Conservation (phyloP, 2,329 filamentous ascomycete genomes). For the Cryphonectria japonica region DNA sequence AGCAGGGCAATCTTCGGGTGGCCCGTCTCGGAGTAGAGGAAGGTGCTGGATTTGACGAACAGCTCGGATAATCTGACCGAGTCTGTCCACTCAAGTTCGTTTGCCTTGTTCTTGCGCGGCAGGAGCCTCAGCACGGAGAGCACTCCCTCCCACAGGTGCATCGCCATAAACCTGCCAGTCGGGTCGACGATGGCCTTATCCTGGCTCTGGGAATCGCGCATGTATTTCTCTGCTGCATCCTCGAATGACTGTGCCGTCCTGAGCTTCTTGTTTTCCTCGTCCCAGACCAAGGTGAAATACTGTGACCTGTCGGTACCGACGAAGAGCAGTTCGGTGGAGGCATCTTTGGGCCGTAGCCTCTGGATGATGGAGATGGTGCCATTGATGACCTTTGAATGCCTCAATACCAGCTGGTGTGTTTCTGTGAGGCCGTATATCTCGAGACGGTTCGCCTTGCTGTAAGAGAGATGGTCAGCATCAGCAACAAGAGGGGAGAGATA, state of each 20-base stretch:
- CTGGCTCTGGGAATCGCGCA: slow-evolving; percentile 79
- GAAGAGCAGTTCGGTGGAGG: slow-evolving; percentile 82
- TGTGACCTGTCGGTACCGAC: slow-evolving; percentile 87
- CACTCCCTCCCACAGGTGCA: slow-evolving; percentile 65
- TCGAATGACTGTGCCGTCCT: slow-evolving; percentile 56
- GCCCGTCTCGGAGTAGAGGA: slow-evolving; percentile 61
- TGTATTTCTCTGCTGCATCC: slow-evolving; percentile 60
- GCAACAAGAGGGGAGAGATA: neutral
- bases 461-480: slow-evolving; percentile 36
- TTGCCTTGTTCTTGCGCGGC: slow-evolving; percentile 48
- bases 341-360: slow-evolving; percentile 74
- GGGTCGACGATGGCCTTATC: slow-evolving; percentile 86
- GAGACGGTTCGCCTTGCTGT: slow-evolving; percentile 80
- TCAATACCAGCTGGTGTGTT: slow-evolving; percentile 63
- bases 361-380: slow-evolving; percentile 87
- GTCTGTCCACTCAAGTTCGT: slow-evolving; percentile 53
- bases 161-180: slow-evolving; percentile 62
- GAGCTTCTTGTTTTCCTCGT: slow-evolving; percentile 57
- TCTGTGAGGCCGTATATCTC: slow-evolving; percentile 77
- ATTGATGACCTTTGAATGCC: slow-evolving; percentile 73
- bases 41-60: slow-evolving; percentile 61
- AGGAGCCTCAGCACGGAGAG: slow-evolving; percentile 58
- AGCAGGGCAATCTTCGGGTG: slow-evolving; percentile 62
- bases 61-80: slow-evolving; percentile 62
- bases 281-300: slow-evolving; percentile 91